Conservation (phyloP, 2,329 filamentous ascomycete genomes). For the Pestalotiopsis sp. region DNA sequence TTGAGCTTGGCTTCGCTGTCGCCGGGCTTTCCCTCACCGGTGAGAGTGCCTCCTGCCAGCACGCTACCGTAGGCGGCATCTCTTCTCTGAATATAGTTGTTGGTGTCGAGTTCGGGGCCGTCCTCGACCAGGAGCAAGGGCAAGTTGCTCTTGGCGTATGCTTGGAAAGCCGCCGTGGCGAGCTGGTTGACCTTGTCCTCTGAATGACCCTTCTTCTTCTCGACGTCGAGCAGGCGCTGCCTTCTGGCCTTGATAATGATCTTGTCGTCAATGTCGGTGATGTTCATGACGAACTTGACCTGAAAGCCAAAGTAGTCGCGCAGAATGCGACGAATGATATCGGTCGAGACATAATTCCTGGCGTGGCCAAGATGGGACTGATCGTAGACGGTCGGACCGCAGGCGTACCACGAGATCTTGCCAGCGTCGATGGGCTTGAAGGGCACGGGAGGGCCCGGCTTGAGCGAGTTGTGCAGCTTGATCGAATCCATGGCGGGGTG, state of each 20-base stretch:
- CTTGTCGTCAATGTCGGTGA: conserved; percentile 83
- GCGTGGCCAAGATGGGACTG: conserved; percentile 80
- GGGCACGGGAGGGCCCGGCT: conserved; percentile 68
- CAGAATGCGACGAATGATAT: conserved; percentile 83
- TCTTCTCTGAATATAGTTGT: conserved; percentile 52
- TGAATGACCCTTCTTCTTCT: conserved; percentile 68
- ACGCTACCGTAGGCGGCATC: conserved; percentile 58
- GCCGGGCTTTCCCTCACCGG: conserved; percentile 62
- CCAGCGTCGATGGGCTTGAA: conserved; percentile 74
- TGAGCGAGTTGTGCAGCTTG: conserved; percentile 80
- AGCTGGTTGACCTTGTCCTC: conserved; percentile 48
- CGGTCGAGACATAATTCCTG: conserved; percentile 87
- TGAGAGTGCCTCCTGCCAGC: conserved; percentile 56
- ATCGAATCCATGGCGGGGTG: conserved; percentile 56
- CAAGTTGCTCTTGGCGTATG: conserved; percentile 58
- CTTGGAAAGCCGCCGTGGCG: conserved; percentile 54
- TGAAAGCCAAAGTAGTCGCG: conserved; percentile 82
- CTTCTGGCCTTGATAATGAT: conserved; percentile 69
- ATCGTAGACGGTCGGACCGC: conserved; percentile 82
- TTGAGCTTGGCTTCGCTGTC: conserved; percentile 87
- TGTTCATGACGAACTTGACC: conserved; percentile 90
- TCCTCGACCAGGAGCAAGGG: conserved; percentile 50
- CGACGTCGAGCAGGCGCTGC: conserved; percentile 78
- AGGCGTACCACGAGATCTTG: conserved; percentile 84
- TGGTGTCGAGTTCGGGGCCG: conserved; percentile 45